Base-by-base conservation (phyloP, 140 eudicot genomes). In the Flaveria floridana region DNA sequence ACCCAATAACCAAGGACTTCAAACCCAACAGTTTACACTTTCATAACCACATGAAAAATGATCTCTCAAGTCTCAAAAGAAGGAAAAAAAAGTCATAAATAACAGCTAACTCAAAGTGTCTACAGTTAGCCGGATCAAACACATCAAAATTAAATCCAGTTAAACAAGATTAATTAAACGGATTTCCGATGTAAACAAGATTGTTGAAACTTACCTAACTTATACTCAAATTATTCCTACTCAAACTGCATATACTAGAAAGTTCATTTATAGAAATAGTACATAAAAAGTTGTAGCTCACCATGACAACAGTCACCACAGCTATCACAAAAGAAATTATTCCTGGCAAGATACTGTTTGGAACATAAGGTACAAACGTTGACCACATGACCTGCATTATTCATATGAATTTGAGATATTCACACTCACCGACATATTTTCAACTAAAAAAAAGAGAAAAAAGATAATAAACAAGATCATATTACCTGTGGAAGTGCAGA, bases 341-440 rank as follows among this genome's bases (percentile, higher is more conserved):
- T 20, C 97, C 99, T 0, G 97, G 99, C 75, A 94, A 87, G 67
- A 90, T 74, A 55, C 88, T 88, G 20, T 94, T 86, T 20, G 99
- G 97, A 41, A 94, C 77, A 59, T 83, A 88, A 4, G 99, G 99
- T 28, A 90, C 84, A 65, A 94, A 94, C 1, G 99, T 94, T 16
- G 96, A 90, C 99, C 99, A 94, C 99, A 94, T 90, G 37, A 94
- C 99, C 99, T 94, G 85, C 63, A 86, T 78, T 51, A 82, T 13
- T 41, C 18, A 50, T 16, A 28, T 48, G 9, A 53, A 72, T 50
- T 3, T 59, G 28, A 21, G 13, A 50, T 63, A 51, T 62, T 51
- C 46, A 78, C 37, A 44, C 34, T 37, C 39, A 37, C 59, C 3
- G n/a, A n/a, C 20, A 47, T 26, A 30, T 69, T 41, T 44, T 59